These are phyloP conservation scores for Rhizophora mangle DNA, from an alignment of 345 rosid genomes.

Conservation along the genomic window DNA sequence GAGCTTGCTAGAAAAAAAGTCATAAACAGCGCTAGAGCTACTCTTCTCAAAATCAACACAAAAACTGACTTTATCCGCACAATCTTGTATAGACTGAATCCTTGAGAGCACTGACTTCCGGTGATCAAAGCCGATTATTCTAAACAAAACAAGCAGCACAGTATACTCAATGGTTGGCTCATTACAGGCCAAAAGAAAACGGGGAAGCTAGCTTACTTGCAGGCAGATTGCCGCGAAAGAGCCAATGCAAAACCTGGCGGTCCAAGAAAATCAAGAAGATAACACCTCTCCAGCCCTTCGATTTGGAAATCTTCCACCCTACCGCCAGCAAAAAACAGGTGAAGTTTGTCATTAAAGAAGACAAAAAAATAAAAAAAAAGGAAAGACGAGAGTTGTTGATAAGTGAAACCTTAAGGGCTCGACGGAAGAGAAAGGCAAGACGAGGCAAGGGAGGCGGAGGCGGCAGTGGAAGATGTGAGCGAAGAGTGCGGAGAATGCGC, in stretches of 20 bases:
- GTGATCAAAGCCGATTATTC: constrained; percentile 82
- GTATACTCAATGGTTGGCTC: background rate
- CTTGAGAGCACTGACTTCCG: constrained; percentile 45
- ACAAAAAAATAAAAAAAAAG: background rate
- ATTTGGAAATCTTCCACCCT: constrained; percentile 53
- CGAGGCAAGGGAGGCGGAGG: constrained; percentile 55
- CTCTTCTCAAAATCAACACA: constrained; percentile 58
- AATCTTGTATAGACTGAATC: constrained; percentile 24
- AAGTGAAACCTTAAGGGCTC: constrained; percentile 50
- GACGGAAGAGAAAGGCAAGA: constrained; percentile 74
- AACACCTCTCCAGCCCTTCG: constrained; percentile 56
- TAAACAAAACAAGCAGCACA: constrained; percentile 15
- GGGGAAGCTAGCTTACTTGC: constrained; percentile 53
- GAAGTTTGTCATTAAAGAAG: background rate
- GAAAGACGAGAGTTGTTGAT: background rate
- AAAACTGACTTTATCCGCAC: constrained; percentile 33
- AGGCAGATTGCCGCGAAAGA: constrained; percentile 31
- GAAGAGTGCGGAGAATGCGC: constrained; percentile 77
- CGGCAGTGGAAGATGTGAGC: constrained; percentile 76
- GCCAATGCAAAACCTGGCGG: constrained; percentile 46
- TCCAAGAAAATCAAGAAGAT: constrained; percentile 68
- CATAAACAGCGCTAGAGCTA: constrained; percentile 62
- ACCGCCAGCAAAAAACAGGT: background rate
- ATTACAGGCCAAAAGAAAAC: background rate
- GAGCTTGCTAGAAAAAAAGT: constrained; percentile 57